Evolutionary conservation across 176 grass and related monocot genomes (phyloP), one percentile per base, ranked within the genome.

Genomic region (Carex cristatella): DNA sequence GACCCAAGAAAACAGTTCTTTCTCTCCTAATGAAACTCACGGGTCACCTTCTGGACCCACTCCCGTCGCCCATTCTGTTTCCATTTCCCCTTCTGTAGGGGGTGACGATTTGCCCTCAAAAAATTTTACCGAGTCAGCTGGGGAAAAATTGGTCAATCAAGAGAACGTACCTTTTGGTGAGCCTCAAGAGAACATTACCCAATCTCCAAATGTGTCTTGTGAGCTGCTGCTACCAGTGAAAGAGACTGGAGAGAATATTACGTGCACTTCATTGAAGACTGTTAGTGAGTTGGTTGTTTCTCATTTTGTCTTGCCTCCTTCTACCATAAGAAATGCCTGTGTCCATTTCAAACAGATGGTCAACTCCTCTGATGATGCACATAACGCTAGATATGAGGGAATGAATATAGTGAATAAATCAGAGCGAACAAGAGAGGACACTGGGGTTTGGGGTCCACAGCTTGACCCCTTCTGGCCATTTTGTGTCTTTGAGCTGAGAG

Each of bases 401-500:
- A 83, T 82, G 19, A 66, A 87, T 89, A 58, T 90, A 80, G 53
- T 79, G 79, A 85, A 73, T 13, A 88, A 81, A 31, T 27, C 10
- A 58, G 78, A 54, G 79, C 56, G 63, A 86, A 80, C 80, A 23
- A 88, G 81, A 78, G 85, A 90, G 61, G 79, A 86, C 84, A 87
- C 75, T 71, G 66, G 69, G 40, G 69, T 69, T 56, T 30, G 33
- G 46, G 35, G 72, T 78, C 38, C 42, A 81, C 83, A 49, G 71
- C 80, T 99, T 68, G 91, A 99, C 89, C 90, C 91, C 85, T 99
- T 99, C 81, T 94, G 91, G 96, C 96, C 93, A 7, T 94, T 99
- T 83, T 99, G 96, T 81, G 85, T 99, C 87, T 99, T 92, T 92
- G 96, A 99, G 91, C 91, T 99, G 49, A 88, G 93, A 91, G 96